Evolutionary conservation across 148 eudicot genomes (phyloP), one percentile per base, ranked within the genome.

Genomic region (Mesembryanthemum crystallinum): DNA sequence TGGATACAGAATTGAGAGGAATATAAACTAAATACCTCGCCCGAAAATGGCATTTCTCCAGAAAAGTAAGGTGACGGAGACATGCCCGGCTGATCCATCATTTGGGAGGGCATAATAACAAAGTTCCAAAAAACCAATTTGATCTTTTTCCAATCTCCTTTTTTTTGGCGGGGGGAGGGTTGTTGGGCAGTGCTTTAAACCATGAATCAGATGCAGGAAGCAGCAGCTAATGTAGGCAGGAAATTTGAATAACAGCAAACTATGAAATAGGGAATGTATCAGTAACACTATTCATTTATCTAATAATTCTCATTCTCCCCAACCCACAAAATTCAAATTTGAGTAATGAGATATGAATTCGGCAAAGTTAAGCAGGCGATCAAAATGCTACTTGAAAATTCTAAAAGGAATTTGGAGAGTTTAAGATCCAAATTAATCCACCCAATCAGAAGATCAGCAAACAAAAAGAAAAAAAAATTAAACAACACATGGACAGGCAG

Each of bases 41-140:
- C 85, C 27, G 86, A 81, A 79, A 85, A 80, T 33, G 69, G 73
- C 23, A 78, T 67, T 30, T 89, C 86, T 67, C 86, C 85, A 5
- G 80, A 76, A 28, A 85, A 79, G 82, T 75, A 87, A 43, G 87
- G 84, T 37, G 88, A 79, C 3, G 85, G 81, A 45, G 86, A 75
- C 66, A 84, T 77, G 51, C 85, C 86, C 52, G 76, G 82, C n/a
- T 68, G 73, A 74, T 89, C 85, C 88, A 83, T 80, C 58, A 78
- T 67, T 74, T 89, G 87, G 42, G 89, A 88, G 42, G 86, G 87
- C 90, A 86, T 84, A 25, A 43, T 68, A n/a, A 32, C 42, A 69
- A 14, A 61, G 27, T 11, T 62, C 18, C 23, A 35, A 24, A 15
- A 47, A 47, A 47, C 52, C 52, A 47, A 15, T 47, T 47, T 47